These are phyloP conservation scores for Picochlorum sp. DNA, from an alignment of 139 green algal genomes.

Conservation along the genomic window DNA sequence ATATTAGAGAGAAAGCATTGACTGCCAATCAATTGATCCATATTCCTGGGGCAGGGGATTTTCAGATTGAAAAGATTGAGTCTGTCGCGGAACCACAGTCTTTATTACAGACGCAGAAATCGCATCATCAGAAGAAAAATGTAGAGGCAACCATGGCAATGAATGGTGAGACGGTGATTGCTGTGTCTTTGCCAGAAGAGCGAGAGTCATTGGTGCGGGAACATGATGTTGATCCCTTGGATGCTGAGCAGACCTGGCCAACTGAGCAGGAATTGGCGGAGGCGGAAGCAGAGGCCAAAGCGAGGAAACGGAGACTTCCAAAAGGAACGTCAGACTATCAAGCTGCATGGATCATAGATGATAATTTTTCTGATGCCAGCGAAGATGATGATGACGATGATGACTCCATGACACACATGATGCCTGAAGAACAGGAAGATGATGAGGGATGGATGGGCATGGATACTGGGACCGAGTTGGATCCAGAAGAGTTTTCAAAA, in stretches of 20 bases:
- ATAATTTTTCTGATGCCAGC: conserved; percentile 25
- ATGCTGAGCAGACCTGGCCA: conserved; percentile 86
- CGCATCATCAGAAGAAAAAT: neutral
- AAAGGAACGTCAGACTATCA: conserved; percentile 88
- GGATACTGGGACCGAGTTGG: conserved; percentile 30
- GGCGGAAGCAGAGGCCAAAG: conserved; percentile 22
- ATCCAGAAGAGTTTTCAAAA: conserved; percentile 20
- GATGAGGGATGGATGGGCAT: conserved; percentile 2
- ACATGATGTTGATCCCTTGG: conserved; percentile 48
- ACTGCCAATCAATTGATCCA: conserved; percentile 67
- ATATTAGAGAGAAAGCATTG: conserved; percentile 54
- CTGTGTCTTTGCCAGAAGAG: conserved; percentile 30
- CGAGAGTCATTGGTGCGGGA: conserved; percentile 53
- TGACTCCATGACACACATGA: conserved; percentile 19
- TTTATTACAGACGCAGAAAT: conserved; percentile 3
- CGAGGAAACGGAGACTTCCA: conserved; percentile 40
- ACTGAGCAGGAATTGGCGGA: conserved; percentile 59
- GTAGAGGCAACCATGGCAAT: conserved; percentile 16
- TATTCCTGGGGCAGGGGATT: conserved; percentile 70
- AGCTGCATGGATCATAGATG: conserved; percentile 82
- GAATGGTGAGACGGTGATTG: conserved; percentile 31
- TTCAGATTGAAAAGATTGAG: conserved; percentile 56
- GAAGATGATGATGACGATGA: conserved; percentile 27
- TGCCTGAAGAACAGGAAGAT: conserved; percentile 3
- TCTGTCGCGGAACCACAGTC: conserved; percentile 23